Base-by-base conservation (phyloP, 2,329 filamentous ascomycete species). In the Xylaria digitata region DNA sequence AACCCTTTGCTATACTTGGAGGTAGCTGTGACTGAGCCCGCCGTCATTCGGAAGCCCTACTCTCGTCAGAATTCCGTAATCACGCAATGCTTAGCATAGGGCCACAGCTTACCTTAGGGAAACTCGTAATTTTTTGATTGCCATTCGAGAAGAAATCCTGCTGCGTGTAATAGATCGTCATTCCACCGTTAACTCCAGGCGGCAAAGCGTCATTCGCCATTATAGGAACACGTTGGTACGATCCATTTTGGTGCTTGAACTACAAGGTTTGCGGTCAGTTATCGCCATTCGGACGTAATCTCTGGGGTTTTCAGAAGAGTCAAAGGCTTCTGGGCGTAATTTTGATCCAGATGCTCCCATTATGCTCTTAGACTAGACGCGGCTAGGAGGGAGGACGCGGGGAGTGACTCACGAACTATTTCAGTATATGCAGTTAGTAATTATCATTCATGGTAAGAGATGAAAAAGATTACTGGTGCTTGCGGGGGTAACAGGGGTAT, bases 41-140 rank as follows among this genome's bases (percentile, higher is more conserved):
- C 75, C 2, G 79, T 78, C 81, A 83, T 83, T 52, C 81, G 78
- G 75, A 83, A 83, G 19, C 81, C 81, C 78, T 80, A 26, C 8
- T 26, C 19, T 70, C 57, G 49, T 67, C 43, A 58, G 60, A 11
- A 48, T 52, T 40, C 13, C 6, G 26, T 43, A 1, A 21, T 5
- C 11, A 30, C 1, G 8, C 1, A 37, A 9, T n/a, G 13, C 13
- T 13, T 50, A 46, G 9, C 4, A 21, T 21, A 37, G 17, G 5
- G 2, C 23, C 4, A 5, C 1, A 3, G 71, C 78, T 71, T 63
- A 80, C 78, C 15, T 80, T 78, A 64, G 78, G 80, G 73, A 83
- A 83, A 9, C 80, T 80, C 0, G 80, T 83, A 34, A 83, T 81
- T 72, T 81, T 80, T 50, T 75, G 67, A 73, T 76, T 73, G 21